phyloP scores from a whole-genome alignment of 345 rosid genomes.

The thale cress (Arabidopsis thaliana) region DNA sequence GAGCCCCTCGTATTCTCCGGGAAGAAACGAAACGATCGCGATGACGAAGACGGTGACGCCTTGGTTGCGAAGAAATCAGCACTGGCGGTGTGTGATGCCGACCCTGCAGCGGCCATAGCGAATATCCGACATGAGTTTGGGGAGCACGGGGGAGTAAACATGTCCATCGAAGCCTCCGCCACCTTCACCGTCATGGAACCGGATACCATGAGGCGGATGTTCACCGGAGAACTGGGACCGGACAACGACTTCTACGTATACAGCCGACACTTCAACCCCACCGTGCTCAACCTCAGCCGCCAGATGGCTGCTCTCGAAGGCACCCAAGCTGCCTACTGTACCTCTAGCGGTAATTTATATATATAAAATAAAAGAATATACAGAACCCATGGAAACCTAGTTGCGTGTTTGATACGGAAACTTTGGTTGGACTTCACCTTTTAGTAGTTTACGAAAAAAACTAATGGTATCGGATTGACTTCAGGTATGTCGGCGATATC shows the following conservation, averaged over 20 bases:
- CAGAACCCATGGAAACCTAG: neutral
- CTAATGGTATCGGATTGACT: neutral
- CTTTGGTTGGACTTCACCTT: neutral
- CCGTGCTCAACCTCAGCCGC: slow-evolving; percentile 89
- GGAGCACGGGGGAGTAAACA: slow-evolving; percentile 97
- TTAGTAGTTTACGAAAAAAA: neutral
- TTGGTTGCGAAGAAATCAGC: slow-evolving; percentile 57
- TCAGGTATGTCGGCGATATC: slow-evolving; percentile 98
- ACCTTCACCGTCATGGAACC: slow-evolving; percentile 99
- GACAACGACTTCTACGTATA: slow-evolving; percentile 93
- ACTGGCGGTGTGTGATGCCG: slow-evolving; percentile 48
- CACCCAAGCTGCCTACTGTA: slow-evolving; percentile 97
- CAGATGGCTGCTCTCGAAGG: slow-evolving; percentile 99
- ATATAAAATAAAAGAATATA: neutral
- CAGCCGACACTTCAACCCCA: slow-evolving; percentile 98
- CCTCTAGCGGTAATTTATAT: slow-evolving; percentile 75
- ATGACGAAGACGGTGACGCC: slow-evolving; percentile 52
- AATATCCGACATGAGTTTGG: slow-evolving; percentile 87
- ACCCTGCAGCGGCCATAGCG: slow-evolving; percentile 86
- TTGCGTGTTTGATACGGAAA: slow-evolving; percentile 23
- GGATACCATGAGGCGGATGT: slow-evolving; percentile 90
- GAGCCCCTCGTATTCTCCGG: slow-evolving; percentile 48
- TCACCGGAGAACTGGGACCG: slow-evolving; percentile 93
- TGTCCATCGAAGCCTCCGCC: slow-evolving; percentile 99
- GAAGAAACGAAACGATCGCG: slow-evolving; percentile 60